phyloP scores from a whole-genome alignment of 768 basidiomycete species.

The Tulasnella sp. region DNA sequence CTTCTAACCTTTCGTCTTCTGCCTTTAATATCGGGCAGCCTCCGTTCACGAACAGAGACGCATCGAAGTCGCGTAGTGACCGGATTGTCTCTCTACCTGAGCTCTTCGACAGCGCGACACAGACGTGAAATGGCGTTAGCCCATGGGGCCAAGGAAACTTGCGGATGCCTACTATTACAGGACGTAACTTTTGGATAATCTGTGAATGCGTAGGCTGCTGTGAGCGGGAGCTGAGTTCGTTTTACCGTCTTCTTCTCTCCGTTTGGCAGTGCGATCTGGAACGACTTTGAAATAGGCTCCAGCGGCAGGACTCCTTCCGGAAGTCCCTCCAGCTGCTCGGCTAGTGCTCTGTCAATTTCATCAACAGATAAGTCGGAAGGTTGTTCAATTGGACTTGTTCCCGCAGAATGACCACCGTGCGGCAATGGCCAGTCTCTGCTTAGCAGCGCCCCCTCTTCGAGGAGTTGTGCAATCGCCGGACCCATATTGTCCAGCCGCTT shows the following conservation, averaged over 20 bases:
- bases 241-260: neutral
- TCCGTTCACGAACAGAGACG: slow-evolving; percentile 35
- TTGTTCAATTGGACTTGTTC: slow-evolving; percentile 35
- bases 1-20: slow-evolving; percentile 34
- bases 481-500: neutral
- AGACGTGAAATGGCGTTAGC: too few relatives aligned
- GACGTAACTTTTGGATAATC: slow-evolving; percentile 23
- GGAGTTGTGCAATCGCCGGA: neutral
- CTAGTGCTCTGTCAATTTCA: slow-evolving; percentile 32
- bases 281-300: slow-evolving; percentile 33
- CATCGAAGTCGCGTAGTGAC: slow-evolving; percentile 39
- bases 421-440: neutral
- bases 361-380: slow-evolving; percentile 39
- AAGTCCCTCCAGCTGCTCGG: slow-evolving; percentile 36
- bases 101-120: slow-evolving; percentile 29
- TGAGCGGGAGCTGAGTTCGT: slow-evolving; percentile 28
- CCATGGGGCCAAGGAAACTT: too few relatives aligned
- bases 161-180: too few relatives aligned
- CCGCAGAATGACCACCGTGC: too few relatives aligned
- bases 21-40: slow-evolving; percentile 31
- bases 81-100: slow-evolving; percentile 37
- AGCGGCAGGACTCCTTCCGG: slow-evolving; percentile 40
- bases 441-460: neutral
- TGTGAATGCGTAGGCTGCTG: slow-evolving; percentile 30
- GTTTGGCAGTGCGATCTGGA: slow-evolving; percentile 32